Evolutionary conservation across 257 asterid species (phyloP).

Genomic region (Solanum tarijense): DNA sequence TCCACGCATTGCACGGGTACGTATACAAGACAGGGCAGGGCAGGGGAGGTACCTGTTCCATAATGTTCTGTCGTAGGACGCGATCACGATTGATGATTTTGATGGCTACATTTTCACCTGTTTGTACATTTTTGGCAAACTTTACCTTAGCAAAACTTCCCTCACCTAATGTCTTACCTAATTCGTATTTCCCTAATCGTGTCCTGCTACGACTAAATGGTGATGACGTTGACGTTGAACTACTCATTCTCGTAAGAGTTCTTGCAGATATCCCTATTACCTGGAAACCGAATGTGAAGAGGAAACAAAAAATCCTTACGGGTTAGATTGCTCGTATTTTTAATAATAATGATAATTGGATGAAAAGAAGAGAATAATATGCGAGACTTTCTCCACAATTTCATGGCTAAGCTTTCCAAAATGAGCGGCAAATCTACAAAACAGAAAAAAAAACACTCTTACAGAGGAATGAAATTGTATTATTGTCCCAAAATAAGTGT

Average conservation of each 20-base stretch:
- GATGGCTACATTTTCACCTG: constrained; percentile 59
- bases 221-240: neutral
- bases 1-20: neutral
- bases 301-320: neutral
- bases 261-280: neutral
- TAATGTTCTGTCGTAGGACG: constrained; percentile 56
- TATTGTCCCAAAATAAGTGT: neutral
- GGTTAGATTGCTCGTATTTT: neutral
- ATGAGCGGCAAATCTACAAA: neutral
- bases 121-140: constrained; percentile 35
- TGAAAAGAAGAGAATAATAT: neutral
- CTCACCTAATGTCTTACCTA: constrained; percentile 70
- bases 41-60: constrained; percentile 40
- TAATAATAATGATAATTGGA: neutral
- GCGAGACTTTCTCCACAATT: neutral
- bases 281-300: neutral
- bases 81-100: constrained; percentile 62
- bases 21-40: neutral
- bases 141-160: constrained; percentile 80
- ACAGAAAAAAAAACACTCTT: too few species aligned
- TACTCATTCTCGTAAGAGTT: constrained; percentile 22
- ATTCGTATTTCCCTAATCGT: constrained; percentile 62
- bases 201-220: constrained; percentile 17
- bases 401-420: neutral
- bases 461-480: neutral